Evolutionary conservation across 2,329 filamentous ascomycete species (phyloP).

Genomic region (Fusarium liriodendri): DNA sequence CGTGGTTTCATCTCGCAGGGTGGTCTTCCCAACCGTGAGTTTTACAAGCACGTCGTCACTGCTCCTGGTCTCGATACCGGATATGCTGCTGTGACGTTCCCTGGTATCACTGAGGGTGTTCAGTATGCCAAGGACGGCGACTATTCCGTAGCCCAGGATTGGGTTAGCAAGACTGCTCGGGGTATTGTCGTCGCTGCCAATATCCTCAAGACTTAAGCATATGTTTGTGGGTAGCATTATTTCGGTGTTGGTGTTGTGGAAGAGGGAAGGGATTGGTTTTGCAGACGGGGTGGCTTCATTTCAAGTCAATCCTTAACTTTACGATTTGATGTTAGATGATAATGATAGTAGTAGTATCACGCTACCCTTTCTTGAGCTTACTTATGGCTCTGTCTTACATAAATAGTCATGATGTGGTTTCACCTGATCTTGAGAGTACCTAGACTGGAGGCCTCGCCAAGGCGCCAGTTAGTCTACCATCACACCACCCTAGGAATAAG

Average conservation of each 20-base stretch:
- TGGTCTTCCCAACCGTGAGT: conserved; percentile 57
- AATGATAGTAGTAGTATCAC: neutral
- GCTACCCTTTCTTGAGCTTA: neutral
- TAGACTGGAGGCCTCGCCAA: neutral
- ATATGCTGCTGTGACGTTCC: conserved; percentile 55
- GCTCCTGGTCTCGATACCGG: conserved; percentile 61
- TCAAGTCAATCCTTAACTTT: neutral
- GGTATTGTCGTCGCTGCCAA: conserved; percentile 50
- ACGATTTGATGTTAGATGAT: neutral
- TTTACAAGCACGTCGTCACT: conserved; percentile 59
- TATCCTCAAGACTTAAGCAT: conserved; percentile 44
- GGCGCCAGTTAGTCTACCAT: neutral
- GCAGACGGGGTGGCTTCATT: neutral
- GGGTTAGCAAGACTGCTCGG: conserved; percentile 50
- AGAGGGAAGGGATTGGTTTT: neutral
- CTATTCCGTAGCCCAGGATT: conserved; percentile 47
- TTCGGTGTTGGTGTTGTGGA: neutral
- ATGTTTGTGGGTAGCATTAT: neutral
- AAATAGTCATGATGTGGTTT: neutral
- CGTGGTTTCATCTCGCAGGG: conserved; percentile 61
- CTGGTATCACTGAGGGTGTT: conserved; percentile 75
- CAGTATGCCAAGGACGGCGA: conserved; percentile 57
- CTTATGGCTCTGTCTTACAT: neutral
- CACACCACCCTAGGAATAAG: neutral
- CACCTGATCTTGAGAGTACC: neutral